Conservation (phyloP, 176 grass and related monocot species). For the Oryza meyeriana region DNA sequence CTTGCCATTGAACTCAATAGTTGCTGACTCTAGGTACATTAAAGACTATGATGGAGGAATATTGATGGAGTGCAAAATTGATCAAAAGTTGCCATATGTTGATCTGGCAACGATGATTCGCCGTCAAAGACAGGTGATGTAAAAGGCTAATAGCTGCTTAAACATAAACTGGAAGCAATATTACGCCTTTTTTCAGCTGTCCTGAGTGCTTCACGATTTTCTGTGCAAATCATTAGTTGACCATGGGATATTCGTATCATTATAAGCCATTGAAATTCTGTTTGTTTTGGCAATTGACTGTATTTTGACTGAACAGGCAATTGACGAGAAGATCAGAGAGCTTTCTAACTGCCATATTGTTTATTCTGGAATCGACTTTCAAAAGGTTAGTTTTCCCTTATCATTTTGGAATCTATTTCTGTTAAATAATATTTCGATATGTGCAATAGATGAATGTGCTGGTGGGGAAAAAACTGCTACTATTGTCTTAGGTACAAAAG, state of each 20-base stretch:
- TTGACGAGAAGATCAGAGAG: constrained; percentile 99
- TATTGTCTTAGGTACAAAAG: neutral
- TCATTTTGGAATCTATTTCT: neutral
- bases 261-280: neutral
- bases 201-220: neutral
- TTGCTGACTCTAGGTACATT: constrained; percentile 70
- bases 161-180: neutral
- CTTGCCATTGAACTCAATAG: constrained; percentile 11
- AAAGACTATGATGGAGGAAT: constrained; percentile 99
- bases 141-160: constrained; percentile 20
- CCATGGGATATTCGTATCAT: neutral
- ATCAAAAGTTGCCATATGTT: constrained; percentile 82
- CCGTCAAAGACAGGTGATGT: constrained; percentile 87
- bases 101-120: constrained; percentile 99
- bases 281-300: constrained; percentile 5
- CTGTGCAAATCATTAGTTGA: neutral
- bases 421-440: neutral
- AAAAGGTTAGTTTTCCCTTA: constrained; percentile 65
- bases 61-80: constrained; percentile 98
- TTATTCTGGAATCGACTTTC: constrained; percentile 95
- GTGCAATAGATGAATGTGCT: neutral
- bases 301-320: constrained; percentile 58
- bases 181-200: neutral
- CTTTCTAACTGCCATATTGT: constrained; percentile 99
- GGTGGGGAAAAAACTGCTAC: neutral